A percentile compares a stretch with the other conserved stretches of the same genome.
These are phyloP conservation scores for Sanghuangporus weigelae DNA, from an alignment of 1,284 basidiomycete species.

Conservation along the genomic window DNA sequence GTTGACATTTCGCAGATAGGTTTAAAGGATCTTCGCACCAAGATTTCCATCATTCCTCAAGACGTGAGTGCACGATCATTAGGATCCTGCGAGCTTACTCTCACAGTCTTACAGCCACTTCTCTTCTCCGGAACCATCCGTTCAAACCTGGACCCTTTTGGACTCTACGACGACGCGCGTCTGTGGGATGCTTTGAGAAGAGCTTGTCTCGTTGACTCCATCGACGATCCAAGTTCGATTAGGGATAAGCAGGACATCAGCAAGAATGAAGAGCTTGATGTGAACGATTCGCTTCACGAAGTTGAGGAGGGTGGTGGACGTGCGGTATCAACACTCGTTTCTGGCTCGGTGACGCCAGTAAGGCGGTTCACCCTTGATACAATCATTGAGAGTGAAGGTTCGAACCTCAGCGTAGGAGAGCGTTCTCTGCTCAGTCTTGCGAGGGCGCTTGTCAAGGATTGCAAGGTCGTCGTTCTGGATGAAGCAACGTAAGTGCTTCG, in stretches of 20 bases:
- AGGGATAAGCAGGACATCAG: not conserved
- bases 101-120: conserved; percentile 32
- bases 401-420: conserved; percentile 61
- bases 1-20: conserved; percentile 46
- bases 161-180: conserved; percentile 48
- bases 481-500: conserved; percentile 43
- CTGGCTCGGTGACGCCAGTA: conserved; percentile 19
- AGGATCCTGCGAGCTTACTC: not conserved
- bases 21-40: conserved; percentile 42
- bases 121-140: conserved; percentile 56
- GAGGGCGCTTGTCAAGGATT: conserved; percentile 59
- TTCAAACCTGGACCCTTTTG: conserved; percentile 68
- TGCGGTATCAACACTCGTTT: conserved; percentile 8
- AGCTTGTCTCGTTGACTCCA: conserved; percentile 44
- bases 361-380: conserved; percentile 48
- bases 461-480: conserved; percentile 57
- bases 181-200: conserved; percentile 60
- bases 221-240: not conserved
- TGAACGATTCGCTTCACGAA: not conserved
- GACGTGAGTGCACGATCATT: conserved; percentile 26
- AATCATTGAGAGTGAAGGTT: conserved; percentile 58
- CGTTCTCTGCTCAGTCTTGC: conserved; percentile 65
- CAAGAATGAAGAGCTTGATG: not conserved
- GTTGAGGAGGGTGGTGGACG: not conserved
- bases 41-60: conserved; percentile 50